A percentile compares a stretch with the other conserved stretches of the same genome.
Evolutionary conservation across 1,284 basidiomycete genomes (phyloP).

Genomic region (Exsudoporus floridanus): DNA sequence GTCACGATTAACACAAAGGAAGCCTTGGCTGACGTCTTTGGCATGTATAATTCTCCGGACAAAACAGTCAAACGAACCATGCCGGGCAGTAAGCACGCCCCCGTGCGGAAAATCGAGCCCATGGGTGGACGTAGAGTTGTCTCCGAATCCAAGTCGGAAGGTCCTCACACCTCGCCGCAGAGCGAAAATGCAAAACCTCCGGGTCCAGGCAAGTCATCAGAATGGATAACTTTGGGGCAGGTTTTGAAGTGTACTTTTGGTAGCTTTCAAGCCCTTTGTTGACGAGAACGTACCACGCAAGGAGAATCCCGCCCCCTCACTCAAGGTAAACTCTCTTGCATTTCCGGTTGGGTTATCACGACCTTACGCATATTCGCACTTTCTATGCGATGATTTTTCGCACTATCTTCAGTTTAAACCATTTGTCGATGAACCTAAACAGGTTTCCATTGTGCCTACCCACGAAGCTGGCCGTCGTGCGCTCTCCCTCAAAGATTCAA

Average conservation of each 20-base stretch:
- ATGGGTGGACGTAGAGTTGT: slow-evolving; percentile 32
- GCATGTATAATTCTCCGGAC: slow-evolving; percentile 88
- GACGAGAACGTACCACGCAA: slow-evolving; percentile 56
- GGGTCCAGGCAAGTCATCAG: slow-evolving; percentile 40
- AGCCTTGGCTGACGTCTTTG: slow-evolving; percentile 89
- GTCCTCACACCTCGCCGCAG: slow-evolving; percentile 39
- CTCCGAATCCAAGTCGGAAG: slow-evolving; percentile 20
- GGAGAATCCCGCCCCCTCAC: slow-evolving; percentile 47
- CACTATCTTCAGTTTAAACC: slow-evolving; percentile 43
- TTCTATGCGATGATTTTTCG: neutral
- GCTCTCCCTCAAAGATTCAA: slow-evolving; percentile 40
- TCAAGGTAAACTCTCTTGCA: slow-evolving; percentile 42
- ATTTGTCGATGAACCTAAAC: slow-evolving; percentile 44
- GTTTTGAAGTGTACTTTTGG: neutral
- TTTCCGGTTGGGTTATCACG: neutral
- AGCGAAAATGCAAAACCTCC: slow-evolving; percentile 40
- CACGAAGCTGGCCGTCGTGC: slow-evolving; percentile 37
- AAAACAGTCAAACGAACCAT: slow-evolving; percentile 59
- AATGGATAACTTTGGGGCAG: neutral
- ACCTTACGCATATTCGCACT: slow-evolving; percentile 5
- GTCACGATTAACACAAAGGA: slow-evolving; percentile 88
- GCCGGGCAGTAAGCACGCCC: slow-evolving; percentile 68
- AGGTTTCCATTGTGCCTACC: slow-evolving; percentile 22
- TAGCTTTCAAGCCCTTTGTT: slow-evolving; percentile 57
- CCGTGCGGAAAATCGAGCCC: slow-evolving; percentile 59